Percentiles rank a stretch among this genome's conserved stretches.
phyloP scores from a whole-genome alignment of 2,329 filamentous ascomycete genomes.

The Alternaria sp. region DNA sequence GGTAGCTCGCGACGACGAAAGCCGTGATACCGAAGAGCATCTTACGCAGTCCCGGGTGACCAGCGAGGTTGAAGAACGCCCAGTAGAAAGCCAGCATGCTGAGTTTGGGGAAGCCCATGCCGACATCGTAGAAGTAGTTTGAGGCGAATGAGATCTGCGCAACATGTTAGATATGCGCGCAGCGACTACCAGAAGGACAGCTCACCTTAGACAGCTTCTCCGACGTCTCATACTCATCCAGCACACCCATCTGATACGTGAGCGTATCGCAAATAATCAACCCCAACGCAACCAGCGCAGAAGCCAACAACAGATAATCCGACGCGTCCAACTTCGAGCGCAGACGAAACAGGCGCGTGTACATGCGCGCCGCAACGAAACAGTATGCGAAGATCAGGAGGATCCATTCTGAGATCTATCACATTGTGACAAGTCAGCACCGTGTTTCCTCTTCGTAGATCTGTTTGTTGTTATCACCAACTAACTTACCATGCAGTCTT shows the following conservation, averaged over 20 bases:
- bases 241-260: constrained; percentile 15
- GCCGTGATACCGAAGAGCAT: constrained; percentile 28
- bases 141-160: constrained; percentile 30
- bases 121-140: constrained; percentile 35
- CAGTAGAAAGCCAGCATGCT: constrained; percentile 36
- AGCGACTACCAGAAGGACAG: neutral
- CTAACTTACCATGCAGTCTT: constrained; percentile 23
- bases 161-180: neutral
- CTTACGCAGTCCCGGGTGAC: constrained; percentile 26
- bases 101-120: constrained; percentile 34
- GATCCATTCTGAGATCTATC: constrained; percentile 30
- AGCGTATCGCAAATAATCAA: constrained; percentile 27
- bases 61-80: constrained; percentile 26
- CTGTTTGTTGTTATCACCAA: neutral
- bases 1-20: constrained; percentile 27
- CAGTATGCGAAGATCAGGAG: constrained; percentile 22
- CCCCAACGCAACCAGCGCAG: constrained; percentile 12
- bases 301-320: constrained; percentile 23
- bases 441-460: neutral
- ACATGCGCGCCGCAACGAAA: constrained; percentile 26
- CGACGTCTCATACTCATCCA: constrained; percentile 25
- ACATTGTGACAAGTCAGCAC: neutral
- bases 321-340: constrained; percentile 23
- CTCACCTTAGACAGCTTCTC: constrained; percentile 27
- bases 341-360: constrained; percentile 20